Evolutionary conservation across 345 rosid species (phyloP).

Genomic region (Erysimum cheiranthoides): DNA sequence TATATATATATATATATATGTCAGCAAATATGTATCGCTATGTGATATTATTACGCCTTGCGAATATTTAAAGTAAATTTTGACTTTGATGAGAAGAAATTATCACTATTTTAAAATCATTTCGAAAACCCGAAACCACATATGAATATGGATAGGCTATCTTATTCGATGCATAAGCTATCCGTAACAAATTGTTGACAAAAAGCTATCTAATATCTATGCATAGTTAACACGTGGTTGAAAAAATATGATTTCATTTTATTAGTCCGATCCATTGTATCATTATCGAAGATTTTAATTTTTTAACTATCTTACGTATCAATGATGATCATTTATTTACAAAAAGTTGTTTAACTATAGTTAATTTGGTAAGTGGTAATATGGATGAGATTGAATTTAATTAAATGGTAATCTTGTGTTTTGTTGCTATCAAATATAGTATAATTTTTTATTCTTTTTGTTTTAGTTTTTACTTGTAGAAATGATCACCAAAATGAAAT

Average conservation of each 20-base stretch:
- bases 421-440: no score
- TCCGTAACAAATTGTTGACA: background rate
- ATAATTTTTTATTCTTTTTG: no score
- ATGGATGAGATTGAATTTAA: background rate
- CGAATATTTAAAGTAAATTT: constrained; percentile 22
- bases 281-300: background rate
- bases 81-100: constrained; percentile 25
- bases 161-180: constrained; percentile 1
- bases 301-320: background rate
- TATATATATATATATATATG: no score
- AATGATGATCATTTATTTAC: background rate
- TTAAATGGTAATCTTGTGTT: no score
- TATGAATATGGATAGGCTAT: constrained; percentile 16
- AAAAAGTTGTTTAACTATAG: background rate
- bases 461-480: no score
- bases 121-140: constrained; percentile 5
- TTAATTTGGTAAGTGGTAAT: background rate
- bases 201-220: background rate
- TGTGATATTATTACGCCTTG: constrained; percentile 16
- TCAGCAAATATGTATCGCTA: constrained; percentile 24
- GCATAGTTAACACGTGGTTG: constrained; percentile 16
- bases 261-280: background rate
- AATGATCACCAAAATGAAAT: no score
- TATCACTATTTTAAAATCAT: background rate
- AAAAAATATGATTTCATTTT: background rate